These are phyloP conservation scores for Sanghuangporus baumii DNA, from an alignment of 1,284 basidiomycete species.

Conservation along the genomic window DNA sequence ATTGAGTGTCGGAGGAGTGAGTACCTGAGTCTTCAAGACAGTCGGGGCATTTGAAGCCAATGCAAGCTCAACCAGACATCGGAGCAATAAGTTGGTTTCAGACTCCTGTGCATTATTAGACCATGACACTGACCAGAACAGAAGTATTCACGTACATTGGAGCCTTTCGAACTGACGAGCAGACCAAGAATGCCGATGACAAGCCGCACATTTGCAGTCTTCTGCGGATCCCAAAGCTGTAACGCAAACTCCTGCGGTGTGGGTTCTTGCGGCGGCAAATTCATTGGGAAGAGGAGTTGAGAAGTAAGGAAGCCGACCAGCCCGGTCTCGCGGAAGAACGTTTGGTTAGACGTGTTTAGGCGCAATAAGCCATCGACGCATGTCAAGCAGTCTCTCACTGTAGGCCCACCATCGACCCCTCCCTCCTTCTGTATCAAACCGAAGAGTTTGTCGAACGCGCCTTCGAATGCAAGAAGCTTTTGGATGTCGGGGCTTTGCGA, in stretches of 20 bases:
- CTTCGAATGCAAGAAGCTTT: slow-evolving; percentile 96
- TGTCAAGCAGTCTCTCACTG: slow-evolving; percentile 81
- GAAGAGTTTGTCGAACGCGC: slow-evolving; percentile 94
- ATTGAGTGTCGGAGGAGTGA: not conserved
- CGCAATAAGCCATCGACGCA: slow-evolving; percentile 83
- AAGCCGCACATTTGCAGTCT: slow-evolving; percentile 71
- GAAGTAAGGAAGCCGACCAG: slow-evolving; percentile 73
- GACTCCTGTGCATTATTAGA: slow-evolving; percentile 35
- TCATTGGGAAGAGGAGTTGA: slow-evolving; percentile 82
- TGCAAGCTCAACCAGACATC: slow-evolving; percentile 83
- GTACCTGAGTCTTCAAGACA: slow-evolving; percentile 77
- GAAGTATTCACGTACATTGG: slow-evolving; percentile 45
- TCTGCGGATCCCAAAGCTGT: slow-evolving; percentile 95
- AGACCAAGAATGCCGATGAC: slow-evolving; percentile 78
- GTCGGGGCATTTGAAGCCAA: slow-evolving; percentile 91
- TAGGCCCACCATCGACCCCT: slow-evolving; percentile 87
- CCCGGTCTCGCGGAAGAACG: slow-evolving; percentile 93
- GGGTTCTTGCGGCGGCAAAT: slow-evolving; percentile 50
- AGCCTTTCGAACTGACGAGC: slow-evolving; percentile 67
- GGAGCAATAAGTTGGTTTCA: slow-evolving; percentile 63
- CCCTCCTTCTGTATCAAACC: slow-evolving; percentile 85
- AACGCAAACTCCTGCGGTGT: slow-evolving; percentile 91
- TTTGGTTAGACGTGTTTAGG: slow-evolving; percentile 96
- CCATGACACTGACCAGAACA: not conserved
- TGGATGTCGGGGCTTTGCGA: slow-evolving; percentile 91